Percentiles rank a stretch among this genome's conserved stretches.
Evolutionary conservation across 305 asterid species (phyloP).

Genomic region (Striga hermonthica): DNA sequence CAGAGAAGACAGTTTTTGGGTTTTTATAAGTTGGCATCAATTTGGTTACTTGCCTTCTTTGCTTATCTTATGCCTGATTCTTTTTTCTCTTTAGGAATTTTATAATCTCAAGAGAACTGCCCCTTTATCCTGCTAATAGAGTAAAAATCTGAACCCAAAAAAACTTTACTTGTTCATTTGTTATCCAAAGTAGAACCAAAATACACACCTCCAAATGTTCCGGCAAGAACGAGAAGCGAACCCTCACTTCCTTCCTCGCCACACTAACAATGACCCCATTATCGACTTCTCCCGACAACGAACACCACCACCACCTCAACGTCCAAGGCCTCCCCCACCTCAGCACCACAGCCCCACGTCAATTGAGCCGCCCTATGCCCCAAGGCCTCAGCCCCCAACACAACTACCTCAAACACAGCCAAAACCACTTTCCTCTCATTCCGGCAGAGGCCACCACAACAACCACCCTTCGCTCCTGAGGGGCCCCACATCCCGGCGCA

Average conservation of each 20-base stretch:
- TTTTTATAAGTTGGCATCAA: constrained; percentile 29
- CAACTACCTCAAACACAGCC: constrained; percentile 7
- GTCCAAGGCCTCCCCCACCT: constrained; percentile 30
- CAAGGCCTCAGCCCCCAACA: constrained; percentile 33
- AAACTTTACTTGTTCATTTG: constrained; percentile 18
- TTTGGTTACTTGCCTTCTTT: constrained; percentile 51
- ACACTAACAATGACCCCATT: constrained; percentile 27
- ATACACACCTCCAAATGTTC: constrained; percentile 32
- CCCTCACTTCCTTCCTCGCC: constrained; percentile 48
- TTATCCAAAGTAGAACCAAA: constrained; percentile 16
- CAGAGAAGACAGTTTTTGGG: constrained; percentile 27
- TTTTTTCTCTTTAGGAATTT: constrained; percentile 31
- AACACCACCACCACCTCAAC: constrained; percentile 29
- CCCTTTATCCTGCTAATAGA: background rate
- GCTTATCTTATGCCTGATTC: constrained; percentile 39
- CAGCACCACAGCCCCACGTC: constrained; percentile 29
- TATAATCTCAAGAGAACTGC: background rate
- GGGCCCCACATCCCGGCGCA: constrained; percentile 33
- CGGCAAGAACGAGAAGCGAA: constrained; percentile 39
- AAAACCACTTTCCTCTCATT: constrained; percentile 29
- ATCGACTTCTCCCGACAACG: constrained; percentile 35
- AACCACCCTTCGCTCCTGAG: constrained; percentile 29
- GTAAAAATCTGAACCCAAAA: constrained; percentile 18
- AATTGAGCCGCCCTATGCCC: constrained; percentile 32
- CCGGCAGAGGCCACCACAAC: constrained; percentile 14